phyloP scores from a whole-genome alignment of 768 basidiomycete genomes.

The Suillus bovinus region DNA sequence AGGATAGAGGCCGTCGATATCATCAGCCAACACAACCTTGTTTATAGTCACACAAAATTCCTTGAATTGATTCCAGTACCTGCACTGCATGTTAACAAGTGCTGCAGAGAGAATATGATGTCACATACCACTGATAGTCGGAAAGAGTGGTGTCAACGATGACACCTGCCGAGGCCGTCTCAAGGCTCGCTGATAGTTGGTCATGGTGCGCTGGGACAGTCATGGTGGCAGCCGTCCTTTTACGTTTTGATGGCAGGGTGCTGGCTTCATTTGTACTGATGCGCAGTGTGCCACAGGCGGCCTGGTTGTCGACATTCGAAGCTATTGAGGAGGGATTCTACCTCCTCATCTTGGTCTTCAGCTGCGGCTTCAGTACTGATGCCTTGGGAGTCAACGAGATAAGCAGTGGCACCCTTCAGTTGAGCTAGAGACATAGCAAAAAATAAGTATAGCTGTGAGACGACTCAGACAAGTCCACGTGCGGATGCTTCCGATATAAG shows the following conservation, averaged over 20 bases:
- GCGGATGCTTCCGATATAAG: no score
- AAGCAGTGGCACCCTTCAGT: background rate
- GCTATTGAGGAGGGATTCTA: conserved; percentile 9
- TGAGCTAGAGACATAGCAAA: background rate
- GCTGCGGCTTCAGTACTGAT: conserved; percentile 5
- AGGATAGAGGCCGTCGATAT: conserved; percentile 13
- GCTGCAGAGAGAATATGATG: background rate
- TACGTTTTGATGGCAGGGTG: background rate
- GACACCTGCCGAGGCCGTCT: conserved; percentile 27
- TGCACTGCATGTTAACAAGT: background rate
- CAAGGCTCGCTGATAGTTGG: background rate
- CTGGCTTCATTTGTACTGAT: background rate
- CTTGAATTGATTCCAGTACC: conserved; percentile 19
- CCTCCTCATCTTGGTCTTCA: conserved; percentile 8
- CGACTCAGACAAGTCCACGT: no score
- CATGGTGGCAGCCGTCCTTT: background rate
- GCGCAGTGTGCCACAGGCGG: conserved; percentile 1
- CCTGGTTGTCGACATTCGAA: conserved; percentile 1
- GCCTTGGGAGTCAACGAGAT: background rate
- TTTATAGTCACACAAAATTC: conserved; percentile 15
- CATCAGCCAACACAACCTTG: conserved; percentile 15
- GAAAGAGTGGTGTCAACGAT: conserved; percentile 30
- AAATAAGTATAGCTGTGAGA: no score
- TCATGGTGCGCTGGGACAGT: background rate
- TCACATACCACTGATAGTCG: conserved; percentile 30